A percentile compares a stretch with the other conserved stretches of the same genome.
phyloP scores from a whole-genome alignment of 768 basidiomycete species.

The Chalciporus pseudorubinellus region DNA sequence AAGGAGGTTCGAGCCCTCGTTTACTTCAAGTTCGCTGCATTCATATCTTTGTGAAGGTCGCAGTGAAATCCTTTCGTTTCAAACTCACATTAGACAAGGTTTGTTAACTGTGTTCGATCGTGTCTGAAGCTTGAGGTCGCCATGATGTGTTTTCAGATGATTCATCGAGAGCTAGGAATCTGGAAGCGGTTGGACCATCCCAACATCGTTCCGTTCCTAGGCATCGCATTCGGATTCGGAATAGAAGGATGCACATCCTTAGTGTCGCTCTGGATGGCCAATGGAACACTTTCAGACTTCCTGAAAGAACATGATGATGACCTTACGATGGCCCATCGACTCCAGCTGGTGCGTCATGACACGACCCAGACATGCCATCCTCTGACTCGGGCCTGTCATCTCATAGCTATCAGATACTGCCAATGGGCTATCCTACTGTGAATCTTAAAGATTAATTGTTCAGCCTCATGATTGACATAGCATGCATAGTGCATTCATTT shows the following conservation, averaged over 20 bases:
- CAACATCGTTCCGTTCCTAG: constrained; percentile 22
- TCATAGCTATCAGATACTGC: constrained; percentile 11
- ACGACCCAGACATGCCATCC: constrained; percentile 17
- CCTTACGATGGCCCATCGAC: neutral
- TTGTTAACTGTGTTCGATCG: neutral
- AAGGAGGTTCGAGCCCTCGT: neutral
- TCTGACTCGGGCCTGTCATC: constrained; percentile 21
- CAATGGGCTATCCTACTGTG: constrained; percentile 6
- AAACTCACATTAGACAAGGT: neutral
- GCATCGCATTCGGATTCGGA: constrained; percentile 23
- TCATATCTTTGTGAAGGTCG: too few relatives aligned
- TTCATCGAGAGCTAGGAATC: constrained; percentile 4
- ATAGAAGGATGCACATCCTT: constrained; percentile 4
- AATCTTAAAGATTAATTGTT: neutral
- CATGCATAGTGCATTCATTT: constrained; percentile 10
- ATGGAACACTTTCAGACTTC: neutral
- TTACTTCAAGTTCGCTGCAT: too few relatives aligned
- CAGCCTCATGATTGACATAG: too few relatives aligned
- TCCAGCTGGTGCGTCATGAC: constrained; percentile 7
- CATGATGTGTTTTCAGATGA: neutral
- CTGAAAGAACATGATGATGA: neutral
- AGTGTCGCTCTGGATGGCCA: constrained; percentile 4
- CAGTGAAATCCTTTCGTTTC: constrained; percentile 4
- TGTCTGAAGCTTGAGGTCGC: too few relatives aligned
- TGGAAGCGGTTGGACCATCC: constrained; percentile 21